Evolutionary conservation across 306 rosid genomes (phyloP).

Genomic region (Citrullus amarus): DNA sequence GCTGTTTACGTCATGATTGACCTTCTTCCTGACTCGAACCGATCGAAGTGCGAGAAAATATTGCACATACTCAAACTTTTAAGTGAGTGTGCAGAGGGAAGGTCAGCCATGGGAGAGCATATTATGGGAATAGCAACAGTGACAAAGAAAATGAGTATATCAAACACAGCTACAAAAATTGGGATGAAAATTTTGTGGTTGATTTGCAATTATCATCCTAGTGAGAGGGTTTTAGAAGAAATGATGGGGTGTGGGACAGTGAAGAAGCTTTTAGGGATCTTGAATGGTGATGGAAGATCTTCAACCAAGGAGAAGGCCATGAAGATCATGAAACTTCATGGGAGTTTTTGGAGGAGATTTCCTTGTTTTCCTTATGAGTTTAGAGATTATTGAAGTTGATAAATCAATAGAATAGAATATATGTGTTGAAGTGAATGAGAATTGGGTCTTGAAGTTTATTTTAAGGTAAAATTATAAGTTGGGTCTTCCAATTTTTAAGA

Average conservation of each 20-base stretch:
- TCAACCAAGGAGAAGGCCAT: conserved; percentile 23
- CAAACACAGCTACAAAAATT: conserved; percentile 22
- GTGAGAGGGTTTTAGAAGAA: conserved; percentile 36
- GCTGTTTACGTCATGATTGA: conserved; percentile 33
- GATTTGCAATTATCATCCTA: conserved; percentile 24
- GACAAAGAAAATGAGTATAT: conserved; percentile 21
- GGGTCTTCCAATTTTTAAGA: too few relatives aligned
- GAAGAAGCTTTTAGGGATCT: conserved; percentile 33
- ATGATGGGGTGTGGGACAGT: conserved; percentile 39
- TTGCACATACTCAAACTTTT: conserved; percentile 22
- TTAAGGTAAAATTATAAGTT: too few relatives aligned
- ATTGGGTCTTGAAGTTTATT: background rate
- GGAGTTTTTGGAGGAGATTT: conserved; percentile 29
- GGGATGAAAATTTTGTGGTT: conserved; percentile 35
- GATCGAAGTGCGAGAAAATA: conserved; percentile 28
- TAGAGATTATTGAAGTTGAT: conserved; percentile 17
- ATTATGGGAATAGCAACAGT: conserved; percentile 28
- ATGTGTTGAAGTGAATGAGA: background rate
- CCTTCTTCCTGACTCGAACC: conserved; percentile 28
- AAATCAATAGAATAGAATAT: background rate
- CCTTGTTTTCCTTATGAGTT: conserved; percentile 36
- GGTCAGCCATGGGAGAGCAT: conserved; percentile 34
- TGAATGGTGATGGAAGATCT: conserved; percentile 21
- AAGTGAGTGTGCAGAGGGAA: conserved; percentile 39
- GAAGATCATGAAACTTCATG: conserved; percentile 37